These are phyloP conservation scores for Fusarium kyushuense DNA, from an alignment of 2,329 filamentous ascomycete species.

Conservation along the genomic window DNA sequence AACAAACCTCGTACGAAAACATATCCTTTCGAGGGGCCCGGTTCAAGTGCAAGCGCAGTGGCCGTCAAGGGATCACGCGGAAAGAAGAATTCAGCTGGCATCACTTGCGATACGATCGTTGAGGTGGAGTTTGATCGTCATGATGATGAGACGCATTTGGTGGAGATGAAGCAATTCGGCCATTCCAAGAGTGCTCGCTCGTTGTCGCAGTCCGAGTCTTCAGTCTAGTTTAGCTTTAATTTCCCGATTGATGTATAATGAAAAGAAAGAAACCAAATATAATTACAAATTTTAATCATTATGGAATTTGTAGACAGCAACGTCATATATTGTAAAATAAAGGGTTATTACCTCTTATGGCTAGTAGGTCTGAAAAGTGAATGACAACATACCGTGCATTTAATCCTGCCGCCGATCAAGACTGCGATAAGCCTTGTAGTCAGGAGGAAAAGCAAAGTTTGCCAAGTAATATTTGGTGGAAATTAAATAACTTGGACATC, in stretches of 20 bases:
- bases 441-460: no score
- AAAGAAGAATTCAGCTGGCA: not conserved
- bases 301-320: not conserved
- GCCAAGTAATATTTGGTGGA: no score
- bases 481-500: no score
- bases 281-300: not conserved
- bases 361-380: no score
- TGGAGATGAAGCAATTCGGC: not conserved
- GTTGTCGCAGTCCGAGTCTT: not conserved
- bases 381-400: no score
- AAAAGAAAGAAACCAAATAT: not conserved
- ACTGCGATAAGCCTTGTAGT: no score
- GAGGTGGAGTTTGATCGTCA: not conserved
- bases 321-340: not conserved
- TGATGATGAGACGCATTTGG: not conserved
- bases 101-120: not conserved
- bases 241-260: not conserved
- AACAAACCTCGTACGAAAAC: not conserved
- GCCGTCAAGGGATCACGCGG: not conserved
- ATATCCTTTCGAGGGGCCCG: not conserved
- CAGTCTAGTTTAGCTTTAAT: not conserved
- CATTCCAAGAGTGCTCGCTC: not conserved
- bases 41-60: not conserved
- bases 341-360: no score
- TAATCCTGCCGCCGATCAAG: no score